phyloP scores from a whole-genome alignment of 345 rosid genomes.

The Linum tenue region DNA sequence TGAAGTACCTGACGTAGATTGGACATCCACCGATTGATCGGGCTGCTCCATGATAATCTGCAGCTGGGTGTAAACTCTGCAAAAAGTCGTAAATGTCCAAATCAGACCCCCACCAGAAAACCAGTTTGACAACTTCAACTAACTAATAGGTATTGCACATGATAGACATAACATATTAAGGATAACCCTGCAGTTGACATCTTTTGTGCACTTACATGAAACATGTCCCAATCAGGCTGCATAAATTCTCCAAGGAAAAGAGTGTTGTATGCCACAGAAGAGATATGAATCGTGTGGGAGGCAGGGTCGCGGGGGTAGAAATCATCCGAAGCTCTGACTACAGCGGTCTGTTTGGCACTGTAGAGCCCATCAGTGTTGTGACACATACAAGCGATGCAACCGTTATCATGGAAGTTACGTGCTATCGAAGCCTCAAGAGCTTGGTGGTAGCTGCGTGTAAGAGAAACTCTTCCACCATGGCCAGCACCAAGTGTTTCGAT shows the following conservation, averaged over 20 bases:
- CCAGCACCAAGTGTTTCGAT: conserved; percentile 96
- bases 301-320: conserved; percentile 90
- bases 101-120: background rate
- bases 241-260: conserved; percentile 94
- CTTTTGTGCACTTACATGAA: conserved; percentile 60
- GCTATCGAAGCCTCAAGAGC: conserved; percentile 89
- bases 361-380: conserved; percentile 91
- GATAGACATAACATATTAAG: background rate
- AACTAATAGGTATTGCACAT: too few relatives aligned
- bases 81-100: background rate
- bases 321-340: conserved; percentile 94
- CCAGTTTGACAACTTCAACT: too few relatives aligned
- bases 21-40: conserved; percentile 96
- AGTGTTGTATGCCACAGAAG: conserved; percentile 84
- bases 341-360: conserved; percentile 87
- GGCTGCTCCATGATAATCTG: conserved; percentile 93
- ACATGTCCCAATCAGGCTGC: conserved; percentile 99
- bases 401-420: conserved; percentile 76
- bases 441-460: conserved; percentile 74
- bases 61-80: conserved; percentile 94
- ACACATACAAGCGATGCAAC: conserved; percentile 94
- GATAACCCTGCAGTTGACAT: background rate
- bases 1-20: conserved; percentile 78
- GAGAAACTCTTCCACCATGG: conserved; percentile 89
- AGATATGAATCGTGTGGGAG: conserved; percentile 89